A percentile compares a stretch with the other conserved stretches of the same genome.
Conservation (phyloP, 1,284 basidiomycete species). For the Volvariella volvacea region DNA sequence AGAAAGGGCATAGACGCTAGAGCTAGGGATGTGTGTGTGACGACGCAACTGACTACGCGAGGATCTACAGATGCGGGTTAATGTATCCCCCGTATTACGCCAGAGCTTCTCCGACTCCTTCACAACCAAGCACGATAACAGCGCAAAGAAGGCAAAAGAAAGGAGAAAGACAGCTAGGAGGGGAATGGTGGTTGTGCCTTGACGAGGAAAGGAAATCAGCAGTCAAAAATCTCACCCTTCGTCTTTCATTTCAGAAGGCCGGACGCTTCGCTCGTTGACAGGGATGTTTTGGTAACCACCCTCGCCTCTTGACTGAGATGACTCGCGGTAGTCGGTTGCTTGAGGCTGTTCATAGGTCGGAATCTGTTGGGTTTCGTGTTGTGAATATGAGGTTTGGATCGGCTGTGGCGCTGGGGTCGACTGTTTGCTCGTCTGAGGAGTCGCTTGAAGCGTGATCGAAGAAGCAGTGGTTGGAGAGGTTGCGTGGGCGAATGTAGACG, state of each 20-base stretch:
- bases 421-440: constrained; percentile 5
- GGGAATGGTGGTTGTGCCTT: constrained; percentile 8
- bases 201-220: constrained; percentile 21
- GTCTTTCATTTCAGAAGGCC: constrained; percentile 95
- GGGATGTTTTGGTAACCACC: constrained; percentile 38
- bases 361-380: constrained; percentile 54
- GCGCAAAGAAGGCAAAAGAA: too few relatives aligned
- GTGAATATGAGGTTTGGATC: constrained; percentile 17
- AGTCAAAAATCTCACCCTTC: constrained; percentile 79
- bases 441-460: background rate
- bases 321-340: constrained; percentile 42
- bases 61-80: constrained; percentile 22
- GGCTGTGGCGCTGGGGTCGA: constrained; percentile 17
- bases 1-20: constrained; percentile 54
- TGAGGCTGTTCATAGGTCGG: constrained; percentile 68
- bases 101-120: too few relatives aligned
- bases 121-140: too few relatives aligned
- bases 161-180: too few relatives aligned
- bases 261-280: constrained; percentile 58
- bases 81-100: constrained; percentile 4
- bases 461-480: constrained; percentile 9
- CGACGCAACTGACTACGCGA: constrained; percentile 57
- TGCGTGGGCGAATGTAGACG: background rate
- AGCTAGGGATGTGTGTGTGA: constrained; percentile 54
- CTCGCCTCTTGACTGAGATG: constrained; percentile 24